phyloP scores from a whole-genome alignment of 192 early-diverging fungal genomes.

The Phycomyces blakesleeanus region DNA sequence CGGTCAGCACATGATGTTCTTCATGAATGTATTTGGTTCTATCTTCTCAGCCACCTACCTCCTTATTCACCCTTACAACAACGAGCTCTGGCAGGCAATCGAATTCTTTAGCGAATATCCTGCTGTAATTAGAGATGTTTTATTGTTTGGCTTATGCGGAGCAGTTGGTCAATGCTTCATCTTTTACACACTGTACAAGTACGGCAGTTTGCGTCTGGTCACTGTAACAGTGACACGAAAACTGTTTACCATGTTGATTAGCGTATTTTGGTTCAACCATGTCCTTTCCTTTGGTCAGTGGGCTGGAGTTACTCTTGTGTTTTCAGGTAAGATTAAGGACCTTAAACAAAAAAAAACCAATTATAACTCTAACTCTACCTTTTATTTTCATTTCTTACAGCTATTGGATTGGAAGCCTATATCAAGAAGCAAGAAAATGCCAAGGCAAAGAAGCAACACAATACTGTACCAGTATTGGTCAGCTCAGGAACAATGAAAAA shows the following conservation, averaged over 20 bases:
- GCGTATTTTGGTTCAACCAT: constrained; percentile 87
- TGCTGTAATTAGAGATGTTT: constrained; percentile 73
- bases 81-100: constrained; percentile 72
- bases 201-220: constrained; percentile 87
- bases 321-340: constrained; percentile 55
- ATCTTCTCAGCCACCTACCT: constrained; percentile 74
- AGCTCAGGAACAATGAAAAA: too few relatives aligned
- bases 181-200: constrained; percentile 88
- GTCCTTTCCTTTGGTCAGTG: constrained; percentile 76
- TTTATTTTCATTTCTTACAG: constrained; percentile 15
- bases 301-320: constrained; percentile 81
- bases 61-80: constrained; percentile 63
- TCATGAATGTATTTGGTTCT: constrained; percentile 85
- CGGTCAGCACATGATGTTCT: constrained; percentile 96
- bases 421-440: constrained; percentile 49
- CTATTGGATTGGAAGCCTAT: constrained; percentile 71
- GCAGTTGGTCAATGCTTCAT: constrained; percentile 98
- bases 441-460: not conserved
- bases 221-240: constrained; percentile 96
- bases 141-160: constrained; percentile 88
- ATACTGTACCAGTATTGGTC: too few relatives aligned
- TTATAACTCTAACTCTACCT: not conserved
- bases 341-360: not conserved
- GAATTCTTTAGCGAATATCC: constrained; percentile 77
- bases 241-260: constrained; percentile 91